Base-by-base conservation (phyloP, 2,329 filamentous ascomycete genomes). In the Microdochium nivale region DNA sequence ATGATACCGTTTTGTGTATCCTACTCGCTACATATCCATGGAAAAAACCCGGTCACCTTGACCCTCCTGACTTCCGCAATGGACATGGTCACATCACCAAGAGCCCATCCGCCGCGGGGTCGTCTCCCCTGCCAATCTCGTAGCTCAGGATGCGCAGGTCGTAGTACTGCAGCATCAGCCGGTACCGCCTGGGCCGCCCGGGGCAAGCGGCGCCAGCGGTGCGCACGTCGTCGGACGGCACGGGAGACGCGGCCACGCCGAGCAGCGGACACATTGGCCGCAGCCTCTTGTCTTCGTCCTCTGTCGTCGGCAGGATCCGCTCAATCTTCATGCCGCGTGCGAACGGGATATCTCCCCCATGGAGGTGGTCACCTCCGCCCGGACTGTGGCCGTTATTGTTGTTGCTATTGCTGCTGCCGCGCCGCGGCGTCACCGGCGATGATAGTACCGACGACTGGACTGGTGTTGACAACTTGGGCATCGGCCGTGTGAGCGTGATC, bases 61-160 rank as follows among this genome's bases (percentile, higher is more conserved):
- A n/a, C n/a, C n/a, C n/a, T n/a, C n/a, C n/a, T n/a, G n/a, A n/a
- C n/a, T n/a, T n/a, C n/a, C n/a, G n/a, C n/a, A n/a, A n/a, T n/a
- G n/a, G n/a, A 30, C 27, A 30, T 30, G n/a, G n/a, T 23, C 19
- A 44, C 19, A 44, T 7, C 9, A 44, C 19, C 13, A 21, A 8
- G 8, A 27, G 21, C 9, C 25, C 25, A 19, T 30, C 46, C 14
- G 24, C 46, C n/a, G 21, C 23, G n/a, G n/a, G n/a, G n/a, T n/a
- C n/a, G 43, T 14, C 46, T 4, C 46, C 46, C 23, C 46, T 14
- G 25, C 46, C 30, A 14, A 47, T 47, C 64, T 88, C 83, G 68
- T 90, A 91, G 53, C 78, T 84, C 56, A 89, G 62, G 25, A 91
- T 77, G 2, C 79, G 78, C 59, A 88, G 82, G 65, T 90, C 82